phyloP scores from a whole-genome alignment of 1,284 basidiomycete genomes.

The Irpex sp. region DNA sequence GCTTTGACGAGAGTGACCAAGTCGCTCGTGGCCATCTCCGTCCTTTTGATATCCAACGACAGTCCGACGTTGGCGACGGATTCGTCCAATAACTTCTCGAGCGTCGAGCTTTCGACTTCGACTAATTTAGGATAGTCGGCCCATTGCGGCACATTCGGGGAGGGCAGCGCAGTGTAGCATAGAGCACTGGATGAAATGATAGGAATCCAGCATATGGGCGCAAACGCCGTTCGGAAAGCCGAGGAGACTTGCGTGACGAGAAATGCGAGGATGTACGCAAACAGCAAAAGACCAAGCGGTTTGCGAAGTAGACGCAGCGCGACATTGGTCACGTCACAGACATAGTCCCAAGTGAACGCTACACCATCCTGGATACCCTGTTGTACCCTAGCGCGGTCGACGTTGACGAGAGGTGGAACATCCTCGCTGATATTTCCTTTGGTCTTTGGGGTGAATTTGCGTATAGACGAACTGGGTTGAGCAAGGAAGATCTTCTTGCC shows the following conservation, averaged over 20 bases:
- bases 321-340: conserved; percentile 38
- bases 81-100: conserved; percentile 57
- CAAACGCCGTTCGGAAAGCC: conserved; percentile 40
- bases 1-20: conserved; percentile 52
- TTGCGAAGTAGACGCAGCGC: conserved; percentile 44
- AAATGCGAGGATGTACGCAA: conserved; percentile 43
- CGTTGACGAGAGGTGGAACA: conserved; percentile 4
- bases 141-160: conserved; percentile 19
- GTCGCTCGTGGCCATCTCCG: conserved; percentile 69
- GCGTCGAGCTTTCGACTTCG: conserved; percentile 51
- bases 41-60: conserved; percentile 62
- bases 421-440: conserved; percentile 4
- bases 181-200: conserved; percentile 43
- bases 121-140: conserved; percentile 58
- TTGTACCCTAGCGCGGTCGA: conserved; percentile 16
- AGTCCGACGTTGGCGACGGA: conserved; percentile 50
- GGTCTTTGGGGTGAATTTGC: conserved; percentile 5
- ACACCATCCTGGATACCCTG: conserved; percentile 17
- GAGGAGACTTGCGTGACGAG: conserved; percentile 33
- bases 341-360: conserved; percentile 32
- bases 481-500: conserved; percentile 15
- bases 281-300: conserved; percentile 51
- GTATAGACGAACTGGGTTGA: conserved; percentile 10
- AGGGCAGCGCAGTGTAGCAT: conserved; percentile 29
- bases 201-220: conserved; percentile 57